Evolutionary conservation across 1,284 basidiomycete genomes (phyloP), one percentile per base, ranked within the genome.

Genomic region (Taiwanofungus camphoratus): DNA sequence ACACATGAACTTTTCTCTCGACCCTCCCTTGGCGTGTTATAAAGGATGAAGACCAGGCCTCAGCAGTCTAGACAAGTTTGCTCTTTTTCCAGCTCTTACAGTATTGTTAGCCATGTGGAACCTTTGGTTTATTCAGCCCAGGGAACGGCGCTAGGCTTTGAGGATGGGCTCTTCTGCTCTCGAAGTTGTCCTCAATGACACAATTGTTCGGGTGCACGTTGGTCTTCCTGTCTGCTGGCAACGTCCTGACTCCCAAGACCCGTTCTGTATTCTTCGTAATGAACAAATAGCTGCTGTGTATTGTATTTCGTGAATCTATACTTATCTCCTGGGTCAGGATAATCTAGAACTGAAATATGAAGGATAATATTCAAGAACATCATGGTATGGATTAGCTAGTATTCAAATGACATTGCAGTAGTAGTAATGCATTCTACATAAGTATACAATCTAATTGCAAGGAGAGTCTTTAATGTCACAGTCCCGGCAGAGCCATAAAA

Each of bases 41-140:
- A 22, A 36, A 18, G 35, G 26, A 42, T 38, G 30, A 44, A 47
- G 51, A 49, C 38, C 38, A 45, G 42, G 30, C n/a, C 34, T 20
- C 15, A 7, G 9, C 8, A 21, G 34, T 37, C 16, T 20, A 13
- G 12, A 23, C 30, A 31, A 22, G 12, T 21, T 35, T 16, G 41
- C 39, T 36, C 41, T 29, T 29, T 27, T 43, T 39, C 39, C 40
- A 37, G 31, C 31, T 40, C 36, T 27, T 52, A 53, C 46, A 48
- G 44, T 56, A 52, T 36, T 35, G 36, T 46, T 50, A 35, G 39
- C 45, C 39, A 37, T 45, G 40, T 9, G 7, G 36, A 44, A 41
- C 42, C 36, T 46, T 51, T 52, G 39, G 44, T 40, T 40, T 51
- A 48, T 30, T 42, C 45, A 36, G 40, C 33, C 52, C 49, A 52